Evolutionary conservation across 257 asterid species (phyloP).

Genomic region (Coffea eugenioides): DNA sequence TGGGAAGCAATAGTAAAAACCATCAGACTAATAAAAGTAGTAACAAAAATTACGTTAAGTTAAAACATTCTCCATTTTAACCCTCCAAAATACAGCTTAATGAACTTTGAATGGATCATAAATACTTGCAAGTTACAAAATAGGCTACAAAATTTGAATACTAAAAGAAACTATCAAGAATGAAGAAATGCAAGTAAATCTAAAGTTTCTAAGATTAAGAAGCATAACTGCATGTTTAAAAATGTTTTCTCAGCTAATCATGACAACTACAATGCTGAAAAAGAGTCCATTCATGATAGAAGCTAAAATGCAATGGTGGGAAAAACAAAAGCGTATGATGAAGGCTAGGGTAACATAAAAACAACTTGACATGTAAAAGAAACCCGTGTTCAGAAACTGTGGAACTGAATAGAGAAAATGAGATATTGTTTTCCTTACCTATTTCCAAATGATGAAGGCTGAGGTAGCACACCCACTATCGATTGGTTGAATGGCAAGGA

Average conservation of each 20-base stretch:
- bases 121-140: no score
- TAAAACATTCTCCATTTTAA: no score
- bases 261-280: background rate
- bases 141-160: no score
- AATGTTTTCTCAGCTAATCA: background rate
- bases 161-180: background rate
- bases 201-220: background rate
- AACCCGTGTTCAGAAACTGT: background rate
- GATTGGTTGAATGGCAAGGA: slow-evolving; percentile 61
- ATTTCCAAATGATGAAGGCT: slow-evolving; percentile 77
- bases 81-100: no score
- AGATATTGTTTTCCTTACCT: slow-evolving; percentile 45
- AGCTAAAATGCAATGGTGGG: background rate
- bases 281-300: no score
- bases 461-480: slow-evolving; percentile 85
- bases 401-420: slow-evolving; percentile 14
- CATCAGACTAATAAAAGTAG: no score
- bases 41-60: no score
- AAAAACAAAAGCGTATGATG: background rate
- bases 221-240: background rate
- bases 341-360: background rate
- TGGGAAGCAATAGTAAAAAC: background rate
- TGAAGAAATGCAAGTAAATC: background rate
- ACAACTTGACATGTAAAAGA: background rate
- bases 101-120: no score